Conservation (phyloP, 2,329 filamentous ascomycete genomes). For the Botryosphaeria dothidea region DNA sequence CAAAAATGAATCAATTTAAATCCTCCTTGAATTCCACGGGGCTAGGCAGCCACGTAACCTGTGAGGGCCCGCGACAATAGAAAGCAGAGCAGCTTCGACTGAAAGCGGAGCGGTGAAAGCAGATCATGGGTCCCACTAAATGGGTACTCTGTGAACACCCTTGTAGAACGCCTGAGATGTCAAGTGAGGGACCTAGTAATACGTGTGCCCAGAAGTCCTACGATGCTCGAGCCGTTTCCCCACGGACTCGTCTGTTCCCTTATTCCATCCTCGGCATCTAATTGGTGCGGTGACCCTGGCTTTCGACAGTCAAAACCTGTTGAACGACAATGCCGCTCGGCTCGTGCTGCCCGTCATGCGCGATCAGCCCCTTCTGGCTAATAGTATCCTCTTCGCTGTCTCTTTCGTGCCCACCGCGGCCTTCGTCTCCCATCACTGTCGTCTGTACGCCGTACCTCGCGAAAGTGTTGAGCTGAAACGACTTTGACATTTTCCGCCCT, state of each 20-base stretch:
- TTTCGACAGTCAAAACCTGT: neutral
- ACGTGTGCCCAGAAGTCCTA: neutral
- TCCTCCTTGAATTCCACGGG: neutral
- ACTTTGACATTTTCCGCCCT: neutral
- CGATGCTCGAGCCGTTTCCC: no score
- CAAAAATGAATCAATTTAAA: neutral
- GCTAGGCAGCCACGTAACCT: neutral
- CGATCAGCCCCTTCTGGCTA: neutral
- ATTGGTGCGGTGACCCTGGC: no score
- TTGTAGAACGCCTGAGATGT: neutral
- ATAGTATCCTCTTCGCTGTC: neutral
- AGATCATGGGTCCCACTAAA: neutral
- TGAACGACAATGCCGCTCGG: neutral
- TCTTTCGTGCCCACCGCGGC: neutral
- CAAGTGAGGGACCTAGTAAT: neutral
- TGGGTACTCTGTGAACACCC: neutral
- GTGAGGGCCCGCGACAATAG: neutral
- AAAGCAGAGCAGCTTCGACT: neutral
- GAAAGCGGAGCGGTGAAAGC: neutral
- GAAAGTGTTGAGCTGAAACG: neutral
- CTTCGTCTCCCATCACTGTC: neutral
- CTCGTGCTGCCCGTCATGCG: neutral
- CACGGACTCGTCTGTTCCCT: no score
- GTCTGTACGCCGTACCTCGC: neutral
- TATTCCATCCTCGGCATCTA: no score